Evolutionary conservation across 106 monocot species (phyloP).

Genomic region (Apostasia shenzhenica): DNA sequence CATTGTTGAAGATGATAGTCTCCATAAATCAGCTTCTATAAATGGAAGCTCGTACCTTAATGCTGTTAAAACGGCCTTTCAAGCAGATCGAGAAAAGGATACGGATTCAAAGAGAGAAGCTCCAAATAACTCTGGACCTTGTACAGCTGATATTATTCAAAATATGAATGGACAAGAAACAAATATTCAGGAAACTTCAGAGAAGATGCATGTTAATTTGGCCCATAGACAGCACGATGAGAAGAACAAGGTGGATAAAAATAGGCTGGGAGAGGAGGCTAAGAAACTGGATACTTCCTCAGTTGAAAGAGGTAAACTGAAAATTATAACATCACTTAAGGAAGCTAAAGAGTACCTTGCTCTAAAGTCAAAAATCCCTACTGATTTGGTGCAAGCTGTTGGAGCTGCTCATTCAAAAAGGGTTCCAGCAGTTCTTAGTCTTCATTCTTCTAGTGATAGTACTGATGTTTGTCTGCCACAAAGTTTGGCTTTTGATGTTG

Average conservation of each 20-base stretch:
- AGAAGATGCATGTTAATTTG: conserved; percentile 1
- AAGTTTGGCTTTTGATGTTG: background rate
- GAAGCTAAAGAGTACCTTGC: conserved; percentile 64
- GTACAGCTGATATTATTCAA: background rate
- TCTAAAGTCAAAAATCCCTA: conserved; percentile 18
- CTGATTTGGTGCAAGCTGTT: background rate
- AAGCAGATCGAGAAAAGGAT: background rate
- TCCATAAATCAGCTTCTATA: conserved; percentile 1
- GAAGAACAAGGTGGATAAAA: background rate
- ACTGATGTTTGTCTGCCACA: background rate
- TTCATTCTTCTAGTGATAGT: background rate
- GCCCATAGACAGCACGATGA: conserved; percentile 9
- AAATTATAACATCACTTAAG: conserved; percentile 50
- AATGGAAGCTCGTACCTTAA: background rate
- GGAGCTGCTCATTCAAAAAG: background rate
- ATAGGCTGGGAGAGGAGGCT: background rate
- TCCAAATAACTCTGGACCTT: background rate
- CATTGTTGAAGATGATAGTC: background rate
- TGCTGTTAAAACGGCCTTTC: background rate
- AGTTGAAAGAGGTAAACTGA: conserved; percentile 18
- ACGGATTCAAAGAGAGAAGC: conserved; percentile 4
- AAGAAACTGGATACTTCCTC: conserved; percentile 6
- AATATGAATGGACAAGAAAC: conserved; percentile 1
- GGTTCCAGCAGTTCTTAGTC: background rate
- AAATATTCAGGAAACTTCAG: background rate